Evolutionary conservation across 2,329 filamentous ascomycete species (phyloP).

Genomic region (Aspergillus nomiae): DNA sequence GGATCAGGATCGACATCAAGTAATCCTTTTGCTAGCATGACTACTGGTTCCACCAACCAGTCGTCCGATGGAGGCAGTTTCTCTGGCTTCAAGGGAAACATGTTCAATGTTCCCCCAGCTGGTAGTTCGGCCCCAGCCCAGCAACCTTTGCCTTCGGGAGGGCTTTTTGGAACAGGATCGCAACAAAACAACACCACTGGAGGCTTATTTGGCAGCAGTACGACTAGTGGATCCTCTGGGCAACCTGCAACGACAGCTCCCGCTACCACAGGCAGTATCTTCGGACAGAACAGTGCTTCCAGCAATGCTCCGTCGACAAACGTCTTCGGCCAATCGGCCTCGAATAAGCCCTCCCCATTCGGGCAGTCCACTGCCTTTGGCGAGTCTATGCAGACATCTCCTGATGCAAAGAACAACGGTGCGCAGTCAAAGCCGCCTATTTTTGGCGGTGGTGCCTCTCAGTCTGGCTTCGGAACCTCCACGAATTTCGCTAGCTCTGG

Average conservation of each 20-base stretch:
- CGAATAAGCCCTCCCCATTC: conserved; percentile 28
- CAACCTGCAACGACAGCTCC: conserved; percentile 21
- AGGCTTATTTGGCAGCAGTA: conserved; percentile 20
- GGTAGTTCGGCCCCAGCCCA: conserved; percentile 22
- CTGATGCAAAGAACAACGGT: conserved; percentile 27
- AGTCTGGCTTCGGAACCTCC: conserved; percentile 21
- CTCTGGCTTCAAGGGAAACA: conserved; percentile 34
- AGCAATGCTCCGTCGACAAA: conserved; percentile 19
- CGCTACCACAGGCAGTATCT: conserved; percentile 21
- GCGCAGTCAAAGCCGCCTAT: conserved; percentile 21
- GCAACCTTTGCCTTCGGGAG: conserved; percentile 24
- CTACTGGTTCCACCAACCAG: conserved; percentile 22
- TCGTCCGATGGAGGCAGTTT: conserved; percentile 22
- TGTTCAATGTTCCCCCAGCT: conserved; percentile 33
- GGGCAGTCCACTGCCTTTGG: conserved; percentile 27
- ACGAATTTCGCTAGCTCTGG: conserved; percentile 19
- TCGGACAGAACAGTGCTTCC: conserved; percentile 21
- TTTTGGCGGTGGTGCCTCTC: conserved; percentile 23
- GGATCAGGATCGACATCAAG: conserved; percentile 22
- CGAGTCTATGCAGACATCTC: conserved; percentile 39
- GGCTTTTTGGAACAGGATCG: conserved; percentile 22
- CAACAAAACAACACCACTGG: conserved; percentile 18
- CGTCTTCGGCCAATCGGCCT: conserved; percentile 25
- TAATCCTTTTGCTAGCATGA: conserved; percentile 41
- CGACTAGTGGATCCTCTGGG: conserved; percentile 14